phyloP scores from a whole-genome alignment of 2,329 filamentous ascomycete genomes.

The Nemania sp. region DNA sequence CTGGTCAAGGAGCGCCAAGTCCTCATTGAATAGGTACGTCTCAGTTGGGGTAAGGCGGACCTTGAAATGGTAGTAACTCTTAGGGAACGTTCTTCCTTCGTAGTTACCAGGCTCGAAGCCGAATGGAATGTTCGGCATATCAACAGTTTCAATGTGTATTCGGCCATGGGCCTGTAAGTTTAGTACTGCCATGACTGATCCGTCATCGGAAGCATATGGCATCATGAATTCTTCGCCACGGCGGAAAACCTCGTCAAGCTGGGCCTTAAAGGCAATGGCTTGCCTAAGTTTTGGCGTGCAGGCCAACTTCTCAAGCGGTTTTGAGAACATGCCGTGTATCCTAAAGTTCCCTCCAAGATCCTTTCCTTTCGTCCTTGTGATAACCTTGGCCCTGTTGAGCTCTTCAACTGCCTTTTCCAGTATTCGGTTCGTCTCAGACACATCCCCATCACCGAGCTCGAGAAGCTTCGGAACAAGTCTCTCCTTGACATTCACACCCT shows the following conservation, averaged over 20 bases:
- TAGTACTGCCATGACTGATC: constrained; percentile 66
- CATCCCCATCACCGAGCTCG: constrained; percentile 48
- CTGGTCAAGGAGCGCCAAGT: constrained; percentile 47
- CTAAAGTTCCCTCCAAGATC: constrained; percentile 64
- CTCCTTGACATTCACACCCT: constrained; percentile 35
- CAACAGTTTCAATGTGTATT: constrained; percentile 55
- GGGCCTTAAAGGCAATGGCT: constrained; percentile 62
- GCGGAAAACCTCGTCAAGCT: constrained; percentile 60
- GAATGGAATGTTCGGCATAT: constrained; percentile 66
- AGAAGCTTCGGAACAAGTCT: constrained; percentile 48
- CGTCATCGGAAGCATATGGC: constrained; percentile 57
- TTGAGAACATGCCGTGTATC: constrained; percentile 62
- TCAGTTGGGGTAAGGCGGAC: constrained; percentile 62
- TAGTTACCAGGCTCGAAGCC: constrained; percentile 74
- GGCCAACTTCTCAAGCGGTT: constrained; percentile 59
- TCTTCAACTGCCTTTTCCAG: constrained; percentile 53
- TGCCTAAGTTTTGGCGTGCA: constrained; percentile 58
- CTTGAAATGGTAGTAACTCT: constrained; percentile 66
- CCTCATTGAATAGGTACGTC: constrained; percentile 59
- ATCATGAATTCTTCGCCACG: constrained; percentile 32
- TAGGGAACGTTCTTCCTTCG: constrained; percentile 69
- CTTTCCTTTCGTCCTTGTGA: constrained; percentile 62
- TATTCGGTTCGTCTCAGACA: constrained; percentile 46
- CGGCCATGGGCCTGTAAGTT: constrained; percentile 65
- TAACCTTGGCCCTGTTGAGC: constrained; percentile 56